Evolutionary conservation across 1,284 basidiomycete genomes (phyloP).

Genomic region (Heterobasidion irregulare): DNA sequence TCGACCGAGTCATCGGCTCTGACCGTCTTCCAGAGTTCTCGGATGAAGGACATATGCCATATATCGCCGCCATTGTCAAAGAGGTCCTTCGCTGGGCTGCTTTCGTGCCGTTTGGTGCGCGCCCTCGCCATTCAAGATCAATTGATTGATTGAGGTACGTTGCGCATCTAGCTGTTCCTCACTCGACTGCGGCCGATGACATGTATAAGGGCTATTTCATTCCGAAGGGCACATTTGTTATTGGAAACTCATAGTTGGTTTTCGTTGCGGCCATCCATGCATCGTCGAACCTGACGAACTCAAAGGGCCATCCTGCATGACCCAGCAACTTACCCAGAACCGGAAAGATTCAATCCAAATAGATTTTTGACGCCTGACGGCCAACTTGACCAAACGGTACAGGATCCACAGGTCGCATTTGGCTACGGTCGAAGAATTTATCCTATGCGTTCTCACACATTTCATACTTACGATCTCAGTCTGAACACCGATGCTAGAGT

Average conservation of each 20-base stretch:
- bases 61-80: slow-evolving; percentile 15
- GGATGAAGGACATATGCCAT: slow-evolving; percentile 4
- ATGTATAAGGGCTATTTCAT: background rate
- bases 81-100: slow-evolving; percentile 17
- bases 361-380: background rate
- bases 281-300: background rate
- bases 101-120: slow-evolving; percentile 6
- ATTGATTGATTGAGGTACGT: background rate
- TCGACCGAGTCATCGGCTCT: slow-evolving; percentile 4
- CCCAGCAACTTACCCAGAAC: background rate
- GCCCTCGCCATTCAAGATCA: background rate
- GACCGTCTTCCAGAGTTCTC: slow-evolving; percentile 5
- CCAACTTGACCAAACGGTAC: background rate
- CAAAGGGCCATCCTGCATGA: background rate
- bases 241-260: background rate
- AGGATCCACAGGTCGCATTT: background rate
- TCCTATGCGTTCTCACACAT: background rate
- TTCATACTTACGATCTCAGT: background rate
- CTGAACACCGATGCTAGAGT: background rate
- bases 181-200: background rate
- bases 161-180: background rate
- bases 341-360: background rate
- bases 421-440: slow-evolving; percentile 4
- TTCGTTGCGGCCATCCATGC: background rate
- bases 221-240: background rate